Conservation (phyloP, 139 green algal species). For the Trebouxia sp. region DNA sequence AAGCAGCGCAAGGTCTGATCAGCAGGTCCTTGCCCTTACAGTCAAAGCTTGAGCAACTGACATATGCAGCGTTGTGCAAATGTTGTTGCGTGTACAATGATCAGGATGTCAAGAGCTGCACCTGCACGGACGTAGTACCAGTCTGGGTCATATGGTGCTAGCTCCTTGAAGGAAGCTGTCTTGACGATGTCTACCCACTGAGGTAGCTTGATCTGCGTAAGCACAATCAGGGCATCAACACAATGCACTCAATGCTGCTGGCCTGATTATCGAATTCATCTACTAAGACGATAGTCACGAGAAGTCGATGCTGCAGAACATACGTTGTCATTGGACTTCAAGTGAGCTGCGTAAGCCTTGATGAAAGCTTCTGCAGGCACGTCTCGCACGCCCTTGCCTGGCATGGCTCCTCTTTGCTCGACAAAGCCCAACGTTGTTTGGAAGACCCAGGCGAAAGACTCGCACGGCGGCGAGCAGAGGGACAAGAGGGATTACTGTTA, state of each 20-base stretch:
- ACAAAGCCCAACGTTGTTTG: neutral
- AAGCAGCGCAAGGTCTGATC: too few relatives aligned
- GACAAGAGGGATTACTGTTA: too few relatives aligned
- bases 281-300: neutral
- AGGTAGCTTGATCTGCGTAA: conserved; percentile 88
- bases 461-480: neutral
- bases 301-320: neutral
- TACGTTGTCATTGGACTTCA: conserved; percentile 98
- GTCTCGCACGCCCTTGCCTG: conserved; percentile 77
- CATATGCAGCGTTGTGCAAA: too few relatives aligned
- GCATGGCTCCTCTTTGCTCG: conserved; percentile 25
- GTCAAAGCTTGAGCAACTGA: too few relatives aligned
- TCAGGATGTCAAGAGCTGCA: too few relatives aligned
- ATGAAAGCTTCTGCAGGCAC: conserved; percentile 89
- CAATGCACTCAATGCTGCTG: neutral
- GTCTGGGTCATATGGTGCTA: conserved; percentile 93
- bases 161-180: conserved; percentile 95
- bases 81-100: too few relatives aligned
- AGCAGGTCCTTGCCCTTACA: too few relatives aligned
- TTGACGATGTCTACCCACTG: conserved; percentile 97
- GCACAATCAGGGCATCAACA: neutral
- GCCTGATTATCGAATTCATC: neutral
- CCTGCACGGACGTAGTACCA: conserved; percentile 98
- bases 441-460: neutral
- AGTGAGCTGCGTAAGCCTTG: conserved; percentile 87